Conservation (phyloP, 2,329 filamentous ascomycete genomes). For the Penicillium occitanis region DNA sequence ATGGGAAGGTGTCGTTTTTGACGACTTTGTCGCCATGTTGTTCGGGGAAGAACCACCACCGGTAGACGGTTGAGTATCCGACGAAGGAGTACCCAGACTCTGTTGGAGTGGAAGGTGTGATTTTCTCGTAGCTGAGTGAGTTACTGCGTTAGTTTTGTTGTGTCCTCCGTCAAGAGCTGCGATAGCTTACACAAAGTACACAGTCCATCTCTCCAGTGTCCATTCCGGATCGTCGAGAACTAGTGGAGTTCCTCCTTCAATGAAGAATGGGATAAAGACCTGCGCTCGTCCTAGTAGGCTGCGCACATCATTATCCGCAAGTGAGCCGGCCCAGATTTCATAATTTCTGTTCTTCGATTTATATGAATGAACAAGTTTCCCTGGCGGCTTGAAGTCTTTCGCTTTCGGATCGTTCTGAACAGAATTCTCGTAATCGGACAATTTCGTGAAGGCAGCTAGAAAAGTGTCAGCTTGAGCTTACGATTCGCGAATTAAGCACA, state of each 20-base stretch:
- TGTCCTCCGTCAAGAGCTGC: background rate
- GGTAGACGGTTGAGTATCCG: constrained; percentile 87
- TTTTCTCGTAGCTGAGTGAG: constrained; percentile 55
- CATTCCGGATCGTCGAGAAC: constrained; percentile 69
- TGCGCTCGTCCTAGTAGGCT: constrained; percentile 77
- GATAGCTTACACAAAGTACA: constrained; percentile 73
- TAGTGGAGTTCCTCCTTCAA: constrained; percentile 85
- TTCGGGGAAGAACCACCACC: constrained; percentile 64
- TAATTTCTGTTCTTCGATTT: constrained; percentile 63
- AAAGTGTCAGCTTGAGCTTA: background rate
- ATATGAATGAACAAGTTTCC: constrained; percentile 66
- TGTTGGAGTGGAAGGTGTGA: constrained; percentile 43
- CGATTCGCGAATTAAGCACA: constrained; percentile 26
- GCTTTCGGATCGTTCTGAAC: constrained; percentile 47
- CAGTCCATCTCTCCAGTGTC: constrained; percentile 77
- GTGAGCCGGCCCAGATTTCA: constrained; percentile 79
- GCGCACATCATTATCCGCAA: constrained; percentile 68
- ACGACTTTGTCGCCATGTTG: constrained; percentile 40
- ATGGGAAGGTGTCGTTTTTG: constrained; percentile 47
- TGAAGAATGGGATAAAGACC: constrained; percentile 80
- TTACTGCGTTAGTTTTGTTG: constrained; percentile 23
- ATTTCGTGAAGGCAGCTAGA: constrained; percentile 66
- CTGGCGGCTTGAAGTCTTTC: constrained; percentile 68
- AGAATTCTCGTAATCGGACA: constrained; percentile 61
- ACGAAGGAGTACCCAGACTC: constrained; percentile 73